Evolutionary conservation across 1,284 basidiomycete species (phyloP).

Genomic region (Jaminaea rosea): DNA sequence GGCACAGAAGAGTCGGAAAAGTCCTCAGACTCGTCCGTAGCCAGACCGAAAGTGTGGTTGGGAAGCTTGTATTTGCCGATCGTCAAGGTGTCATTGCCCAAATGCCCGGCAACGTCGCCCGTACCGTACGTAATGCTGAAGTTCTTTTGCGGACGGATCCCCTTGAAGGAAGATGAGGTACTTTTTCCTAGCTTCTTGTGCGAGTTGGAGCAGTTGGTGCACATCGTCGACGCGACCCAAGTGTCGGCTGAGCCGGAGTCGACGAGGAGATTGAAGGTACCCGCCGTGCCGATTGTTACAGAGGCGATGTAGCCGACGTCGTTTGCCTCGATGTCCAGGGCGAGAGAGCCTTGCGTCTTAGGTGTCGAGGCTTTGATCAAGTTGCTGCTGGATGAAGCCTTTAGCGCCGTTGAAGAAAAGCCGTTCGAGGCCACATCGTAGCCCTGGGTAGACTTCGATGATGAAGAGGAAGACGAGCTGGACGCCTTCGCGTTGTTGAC

Average conservation of each 20-base stretch:
- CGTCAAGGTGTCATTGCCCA: slow-evolving; percentile 61
- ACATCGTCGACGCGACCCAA: slow-evolving; percentile 52
- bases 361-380: slow-evolving; percentile 37
- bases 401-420: slow-evolving; percentile 10
- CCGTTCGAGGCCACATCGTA: not conserved
- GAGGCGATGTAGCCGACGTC: slow-evolving; percentile 62
- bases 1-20: slow-evolving; percentile 52
- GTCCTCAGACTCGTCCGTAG: slow-evolving; percentile 58
- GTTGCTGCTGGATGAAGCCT: slow-evolving; percentile 15
- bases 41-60: slow-evolving; percentile 65
- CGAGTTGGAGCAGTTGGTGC: slow-evolving; percentile 18
- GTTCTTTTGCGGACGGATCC: slow-evolving; percentile 49
- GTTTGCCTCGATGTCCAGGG: slow-evolving; percentile 61
- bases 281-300: slow-evolving; percentile 69
- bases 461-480: too few relatives aligned
- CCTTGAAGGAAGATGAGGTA: slow-evolving; percentile 61
- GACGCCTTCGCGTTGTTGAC: slow-evolving; percentile 1
- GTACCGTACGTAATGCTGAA: slow-evolving; percentile 68
- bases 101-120: slow-evolving; percentile 60
- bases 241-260: slow-evolving; percentile 78
- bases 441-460: too few relatives aligned
- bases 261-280: slow-evolving; percentile 60
- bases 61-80: slow-evolving; percentile 61
- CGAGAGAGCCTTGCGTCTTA: slow-evolving; percentile 57
- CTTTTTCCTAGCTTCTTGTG: slow-evolving; percentile 62